These are phyloP conservation scores for Suillus clintonianus DNA, from an alignment of 768 basidiomycete species.

Conservation along the genomic window DNA sequence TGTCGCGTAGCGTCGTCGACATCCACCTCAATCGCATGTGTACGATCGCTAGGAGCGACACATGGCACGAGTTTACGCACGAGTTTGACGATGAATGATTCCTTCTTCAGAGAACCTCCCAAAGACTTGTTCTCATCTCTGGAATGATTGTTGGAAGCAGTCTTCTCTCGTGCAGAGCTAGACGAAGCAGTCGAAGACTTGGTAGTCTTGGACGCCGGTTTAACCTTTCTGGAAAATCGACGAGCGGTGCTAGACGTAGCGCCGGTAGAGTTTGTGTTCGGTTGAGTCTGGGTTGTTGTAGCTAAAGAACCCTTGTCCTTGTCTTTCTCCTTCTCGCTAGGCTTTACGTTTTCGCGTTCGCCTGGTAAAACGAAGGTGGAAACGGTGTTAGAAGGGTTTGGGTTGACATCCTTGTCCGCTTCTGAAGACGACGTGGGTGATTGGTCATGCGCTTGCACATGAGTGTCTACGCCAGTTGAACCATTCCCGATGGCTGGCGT, in stretches of 20 bases:
- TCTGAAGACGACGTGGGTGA: conserved; percentile 33
- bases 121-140: conserved; percentile 35
- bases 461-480: conserved; percentile 16
- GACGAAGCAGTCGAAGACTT: conserved; percentile 18
- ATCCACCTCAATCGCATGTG: conserved; percentile 49
- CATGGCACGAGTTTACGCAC: conserved; percentile 69
- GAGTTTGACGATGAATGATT: conserved; percentile 61
- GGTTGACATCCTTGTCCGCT: conserved; percentile 37
- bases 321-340: conserved; percentile 34
- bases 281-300: conserved; percentile 44
- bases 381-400: conserved; percentile 35
- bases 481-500: conserved; percentile 29
- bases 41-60: conserved; percentile 49
- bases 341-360: conserved; percentile 33
- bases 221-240: conserved; percentile 33
- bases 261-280: conserved; percentile 33
- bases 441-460: conserved; percentile 30
- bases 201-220: conserved; percentile 11
- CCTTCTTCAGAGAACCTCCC: conserved; percentile 40
- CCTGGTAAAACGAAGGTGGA: conserved; percentile 35
- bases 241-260: conserved; percentile 23
- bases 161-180: conserved; percentile 24
- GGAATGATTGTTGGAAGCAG: conserved; percentile 35
- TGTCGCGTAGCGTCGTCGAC: conserved; percentile 20
- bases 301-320: conserved; percentile 50